Base-by-base conservation (phyloP, 208 protist genomes). In the Sergeia podlipaevii region DNA sequence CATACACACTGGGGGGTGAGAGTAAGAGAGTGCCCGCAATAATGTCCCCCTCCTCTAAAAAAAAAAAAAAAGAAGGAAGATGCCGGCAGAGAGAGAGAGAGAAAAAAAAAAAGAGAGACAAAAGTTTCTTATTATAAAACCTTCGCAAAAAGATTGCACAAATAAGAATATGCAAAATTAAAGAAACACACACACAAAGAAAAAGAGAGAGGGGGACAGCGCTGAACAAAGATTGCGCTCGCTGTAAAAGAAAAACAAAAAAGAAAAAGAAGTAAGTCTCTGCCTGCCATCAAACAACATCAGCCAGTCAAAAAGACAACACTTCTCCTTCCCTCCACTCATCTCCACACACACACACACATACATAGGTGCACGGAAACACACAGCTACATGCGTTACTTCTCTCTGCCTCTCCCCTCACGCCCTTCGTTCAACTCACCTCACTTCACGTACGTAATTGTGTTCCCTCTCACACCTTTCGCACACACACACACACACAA, bases 61-160 rank as follows among this genome's bases (percentile, higher is more conserved):
- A n/a, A n/a, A n/a, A n/a, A n/a, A n/a, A n/a, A n/a, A n/a, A n/a
- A n/a, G n/a, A n/a, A n/a, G n/a, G n/a, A n/a, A n/a, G n/a, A 29
- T 18, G 15, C n/a, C 10, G 18, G 1, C 7, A 32, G 21, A n/a
- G 13, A 18, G n/a, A 60, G n/a, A 60, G 33, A 27, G 27, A 27
- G 42, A 74, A 17, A 49, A 43, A 50, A 50, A 56, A 58, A 63
- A 59, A 55, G 15, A 47, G 21, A 32, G 24, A 48, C 34, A 32
- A 38, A 46, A 20, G 4, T 18, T 44, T 6, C 48, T 17, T 52
- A 29, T 4, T 52, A 66, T 27, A 21, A 3, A 36, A 38, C 58
- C 7, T n/a, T 4, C 15, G 23, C 33, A 50, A 49, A 18, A 42
- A 62, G 26, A 65, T 47, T 20, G 26, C n/a, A n/a, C n/a, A n/a